Base-by-base conservation (phyloP, 2,329 filamentous ascomycete genomes). In the Hirsutella minnesotensis region DNA sequence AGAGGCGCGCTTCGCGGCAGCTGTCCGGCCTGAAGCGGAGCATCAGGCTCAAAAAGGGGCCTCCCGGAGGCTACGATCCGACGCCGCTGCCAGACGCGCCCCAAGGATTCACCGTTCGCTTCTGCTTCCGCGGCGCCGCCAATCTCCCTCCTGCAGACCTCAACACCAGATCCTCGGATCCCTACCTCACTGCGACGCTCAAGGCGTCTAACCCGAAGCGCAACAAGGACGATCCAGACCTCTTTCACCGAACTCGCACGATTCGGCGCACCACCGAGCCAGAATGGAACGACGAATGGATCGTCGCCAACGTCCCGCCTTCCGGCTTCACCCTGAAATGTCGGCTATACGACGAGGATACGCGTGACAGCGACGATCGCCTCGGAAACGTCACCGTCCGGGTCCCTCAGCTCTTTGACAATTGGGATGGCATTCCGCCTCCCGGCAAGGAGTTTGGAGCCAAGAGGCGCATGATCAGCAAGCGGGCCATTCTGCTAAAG, bases 291-390 rank as follows among this genome's bases (percentile, higher is more conserved):
- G 77, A 81, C 31, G 75, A 86, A 46, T 96, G 90, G 90, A 72
- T 87, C 19, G 82, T 96, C 20, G 86, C 86, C 47, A 94, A 95
- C 51, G 74, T 95, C 2, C 89, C 90, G 0, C 68, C 80, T 0
- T 77, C 75, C 0, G 89, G 89, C 4, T 94, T 95, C 64, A 75
- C 72, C 44, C 72, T 96, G 51, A 95, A 95, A 59, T 87, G 86
- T 47, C 76, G 86, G 42, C 64, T 96, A 16, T 94, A 89, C 62
- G 90, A 96, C 55, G 90, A 96, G 60, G 90, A 96, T 62, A 79
- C 81, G 29, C 77, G 81, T 1, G 86, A 95, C 58, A 78, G 83
- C 50, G 84, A 96, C 56, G 90, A 96, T 62, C 75, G 86, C 21
- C 72, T 96, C 18, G 90, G 90, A 10, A 94, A 92, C 55, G 86